These are phyloP conservation scores for Barbatosphaeria neglecta DNA, from an alignment of 495 filamentous ascomycete species.

Conservation along the genomic window DNA sequence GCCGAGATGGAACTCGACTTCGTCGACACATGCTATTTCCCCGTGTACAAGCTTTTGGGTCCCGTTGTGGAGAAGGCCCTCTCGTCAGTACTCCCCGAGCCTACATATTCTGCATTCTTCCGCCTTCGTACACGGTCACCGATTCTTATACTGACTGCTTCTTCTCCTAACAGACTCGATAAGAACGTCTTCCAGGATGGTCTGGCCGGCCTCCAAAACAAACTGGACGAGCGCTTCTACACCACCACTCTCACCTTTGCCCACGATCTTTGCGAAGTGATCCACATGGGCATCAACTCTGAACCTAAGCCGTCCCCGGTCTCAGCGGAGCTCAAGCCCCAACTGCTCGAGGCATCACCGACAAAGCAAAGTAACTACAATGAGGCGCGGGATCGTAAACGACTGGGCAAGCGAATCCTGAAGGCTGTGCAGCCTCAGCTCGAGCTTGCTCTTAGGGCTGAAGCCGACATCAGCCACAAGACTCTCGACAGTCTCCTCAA, in stretches of 20 bases:
- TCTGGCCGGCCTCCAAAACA: slow-evolving; percentile 49
- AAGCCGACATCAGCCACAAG: slow-evolving; percentile 62
- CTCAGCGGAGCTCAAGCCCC: slow-evolving; percentile 12
- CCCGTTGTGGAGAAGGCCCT: slow-evolving; percentile 71
- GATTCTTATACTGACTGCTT: slow-evolving; percentile 13
- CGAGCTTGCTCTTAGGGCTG: slow-evolving; percentile 64
- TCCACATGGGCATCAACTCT: slow-evolving; percentile 53
- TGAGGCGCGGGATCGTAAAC: slow-evolving; percentile 36
- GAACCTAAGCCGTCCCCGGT: slow-evolving; percentile 12
- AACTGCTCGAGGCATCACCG: slow-evolving; percentile 13
- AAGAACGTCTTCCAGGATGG: slow-evolving; percentile 60
- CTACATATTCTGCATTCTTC: not conserved
- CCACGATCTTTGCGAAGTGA: slow-evolving; percentile 56
- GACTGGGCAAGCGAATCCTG: slow-evolving; percentile 72
- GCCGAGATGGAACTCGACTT: slow-evolving; percentile 62
- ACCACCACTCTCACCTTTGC: slow-evolving; percentile 64
- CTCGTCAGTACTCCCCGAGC: slow-evolving; percentile 38
- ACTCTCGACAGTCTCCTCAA: slow-evolving; percentile 57
- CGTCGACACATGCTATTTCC: slow-evolving; percentile 83
- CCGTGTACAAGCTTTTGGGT: slow-evolving; percentile 63
- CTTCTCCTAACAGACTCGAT: slow-evolving; percentile 53
- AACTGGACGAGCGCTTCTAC: slow-evolving; percentile 60
- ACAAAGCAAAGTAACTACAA: slow-evolving; percentile 21
- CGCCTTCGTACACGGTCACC: not conserved
- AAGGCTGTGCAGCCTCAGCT: slow-evolving; percentile 65